These are phyloP conservation scores for Neofusicoccum umdonicola DNA, from an alignment of 2,329 filamentous ascomycete genomes.

Conservation along the genomic window DNA sequence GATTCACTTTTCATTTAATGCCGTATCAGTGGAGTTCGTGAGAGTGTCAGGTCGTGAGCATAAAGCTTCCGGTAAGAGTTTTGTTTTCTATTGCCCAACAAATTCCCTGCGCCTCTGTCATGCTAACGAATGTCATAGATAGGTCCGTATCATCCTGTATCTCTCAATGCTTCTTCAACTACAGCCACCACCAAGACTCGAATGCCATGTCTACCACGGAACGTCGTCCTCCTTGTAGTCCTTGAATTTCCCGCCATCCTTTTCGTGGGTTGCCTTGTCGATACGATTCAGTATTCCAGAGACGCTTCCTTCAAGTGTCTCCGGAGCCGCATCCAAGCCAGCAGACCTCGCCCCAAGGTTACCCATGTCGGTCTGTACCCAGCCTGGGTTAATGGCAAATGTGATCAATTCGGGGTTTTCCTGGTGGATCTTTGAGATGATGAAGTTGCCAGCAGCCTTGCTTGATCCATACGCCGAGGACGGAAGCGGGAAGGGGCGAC, in stretches of 20 bases:
- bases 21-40: too few species aligned
- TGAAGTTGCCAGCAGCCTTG: conserved; percentile 19
- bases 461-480: conserved; percentile 19
- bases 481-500: background rate
- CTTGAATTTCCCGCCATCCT: background rate
- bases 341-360: conserved; percentile 19
- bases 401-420: conserved; percentile 18
- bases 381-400: conserved; percentile 20
- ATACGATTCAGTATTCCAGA: conserved; percentile 14
- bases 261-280: conserved; percentile 2
- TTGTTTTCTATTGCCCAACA: too few species aligned
- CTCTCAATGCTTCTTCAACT: too few species aligned
- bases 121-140: too few species aligned
- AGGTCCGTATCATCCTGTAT: too few species aligned
- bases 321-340: conserved; percentile 16
- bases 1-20: too few species aligned
- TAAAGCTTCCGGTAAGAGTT: too few species aligned
- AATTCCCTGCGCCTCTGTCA: too few species aligned
- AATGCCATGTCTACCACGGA: background rate
- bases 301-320: conserved; percentile 22
- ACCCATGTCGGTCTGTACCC: conserved; percentile 27
- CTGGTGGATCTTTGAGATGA: conserved; percentile 13
- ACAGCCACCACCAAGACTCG: background rate
- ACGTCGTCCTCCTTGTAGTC: background rate
- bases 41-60: too few species aligned